phyloP scores from a whole-genome alignment of 2,329 filamentous ascomycete species.

The Aspergillus tanneri region DNA sequence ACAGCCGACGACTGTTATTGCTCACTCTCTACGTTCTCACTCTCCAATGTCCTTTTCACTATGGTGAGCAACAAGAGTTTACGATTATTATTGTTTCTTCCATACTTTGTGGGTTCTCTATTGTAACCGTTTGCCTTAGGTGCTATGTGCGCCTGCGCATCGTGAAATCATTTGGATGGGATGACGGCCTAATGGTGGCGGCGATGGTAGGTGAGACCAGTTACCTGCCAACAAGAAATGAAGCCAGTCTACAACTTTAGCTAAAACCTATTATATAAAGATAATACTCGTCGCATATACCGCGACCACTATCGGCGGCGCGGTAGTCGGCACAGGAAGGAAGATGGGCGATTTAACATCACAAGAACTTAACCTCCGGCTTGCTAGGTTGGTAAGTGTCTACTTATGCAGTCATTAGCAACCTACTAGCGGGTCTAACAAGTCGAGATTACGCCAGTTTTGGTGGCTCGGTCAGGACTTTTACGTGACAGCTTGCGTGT shows the following conservation, averaged over 20 bases:
- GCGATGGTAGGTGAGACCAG: slow-evolving; percentile 28
- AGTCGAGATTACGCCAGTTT: slow-evolving; percentile 19
- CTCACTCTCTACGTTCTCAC: too few relatives aligned
- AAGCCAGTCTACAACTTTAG: too few relatives aligned
- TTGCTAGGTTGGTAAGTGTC: too few relatives aligned
- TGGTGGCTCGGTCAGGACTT: slow-evolving; percentile 56
- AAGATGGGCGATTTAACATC: slow-evolving; percentile 18
- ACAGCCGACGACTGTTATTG: too few relatives aligned
- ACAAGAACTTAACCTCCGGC: slow-evolving; percentile 13
- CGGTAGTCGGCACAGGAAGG: slow-evolving; percentile 32
- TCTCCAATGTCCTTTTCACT: too few relatives aligned
- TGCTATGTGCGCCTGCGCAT: slow-evolving; percentile 34
- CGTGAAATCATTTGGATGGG: slow-evolving; percentile 35
- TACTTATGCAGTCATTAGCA: not conserved
- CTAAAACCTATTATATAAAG: too few relatives aligned
- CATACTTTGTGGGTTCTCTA: too few relatives aligned
- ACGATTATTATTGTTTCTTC: too few relatives aligned
- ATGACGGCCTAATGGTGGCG: slow-evolving; percentile 34
- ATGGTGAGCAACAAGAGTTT: too few relatives aligned
- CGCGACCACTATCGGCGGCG: slow-evolving; percentile 35
- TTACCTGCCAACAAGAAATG: too few relatives aligned
- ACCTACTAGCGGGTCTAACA: not conserved
- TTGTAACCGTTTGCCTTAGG: too few relatives aligned
- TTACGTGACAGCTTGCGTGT: slow-evolving; percentile 49
- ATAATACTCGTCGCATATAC: too few relatives aligned